Conservation (phyloP, 768 basidiomycete genomes). For the Boletus speciosus region DNA sequence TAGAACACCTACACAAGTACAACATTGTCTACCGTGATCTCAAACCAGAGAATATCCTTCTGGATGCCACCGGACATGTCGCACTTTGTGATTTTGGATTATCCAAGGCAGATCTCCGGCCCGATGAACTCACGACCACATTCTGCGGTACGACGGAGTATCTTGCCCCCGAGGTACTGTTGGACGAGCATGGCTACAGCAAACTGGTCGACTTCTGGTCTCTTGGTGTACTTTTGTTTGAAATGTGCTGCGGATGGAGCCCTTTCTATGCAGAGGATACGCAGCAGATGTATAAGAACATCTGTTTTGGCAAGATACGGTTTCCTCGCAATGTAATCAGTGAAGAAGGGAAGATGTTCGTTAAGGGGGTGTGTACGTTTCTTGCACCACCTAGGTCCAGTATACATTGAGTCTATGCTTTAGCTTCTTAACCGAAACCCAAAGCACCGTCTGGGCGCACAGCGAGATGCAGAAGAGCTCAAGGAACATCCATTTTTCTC, state of each 20-base stretch:
- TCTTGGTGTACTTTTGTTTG: conserved; percentile 91
- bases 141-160: conserved; percentile 99
- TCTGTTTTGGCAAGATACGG: conserved; percentile 97
- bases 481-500: conserved; percentile 96
- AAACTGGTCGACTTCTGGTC: conserved; percentile 99
- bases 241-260: conserved; percentile 99
- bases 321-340: conserved; percentile 96
- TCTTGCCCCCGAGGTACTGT: conserved; percentile 96
- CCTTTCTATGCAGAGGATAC: conserved; percentile 99
- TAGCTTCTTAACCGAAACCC: conserved; percentile 98
- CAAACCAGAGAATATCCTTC: conserved; percentile 97
- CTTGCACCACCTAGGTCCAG: conserved; percentile 7
- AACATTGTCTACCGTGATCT: conserved; percentile 95
- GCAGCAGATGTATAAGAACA: conserved; percentile 99
- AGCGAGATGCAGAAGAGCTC: conserved; percentile 86
- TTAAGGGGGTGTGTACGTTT: conserved; percentile 80
- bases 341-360: conserved; percentile 98
- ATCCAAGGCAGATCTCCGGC: conserved; percentile 90
- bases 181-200: conserved; percentile 97
- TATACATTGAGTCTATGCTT: conserved; percentile 12
- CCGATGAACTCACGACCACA: conserved; percentile 96
- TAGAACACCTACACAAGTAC: conserved; percentile 97
- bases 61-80: conserved; percentile 97
- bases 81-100: conserved; percentile 98
- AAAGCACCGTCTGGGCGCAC: conserved; percentile 92